Base-by-base conservation (phyloP, 108 stramenopile genomes). In the Phaeodactylum tricornutum region DNA sequence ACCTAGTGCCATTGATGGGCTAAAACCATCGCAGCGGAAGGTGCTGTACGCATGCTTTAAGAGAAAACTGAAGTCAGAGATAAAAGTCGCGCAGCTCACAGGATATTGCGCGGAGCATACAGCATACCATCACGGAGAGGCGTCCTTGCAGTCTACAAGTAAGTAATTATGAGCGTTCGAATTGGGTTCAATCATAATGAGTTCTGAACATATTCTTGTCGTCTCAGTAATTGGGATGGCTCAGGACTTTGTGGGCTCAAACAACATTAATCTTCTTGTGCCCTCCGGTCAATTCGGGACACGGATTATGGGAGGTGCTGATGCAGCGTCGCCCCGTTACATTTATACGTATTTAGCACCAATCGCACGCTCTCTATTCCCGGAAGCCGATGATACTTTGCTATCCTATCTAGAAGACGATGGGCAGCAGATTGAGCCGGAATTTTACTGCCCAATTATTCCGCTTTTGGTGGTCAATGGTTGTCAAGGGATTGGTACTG, bases 101-200 rank as follows among this genome's bases (percentile, higher is more conserved):
- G 95, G 95, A 36, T 93, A 84, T 50, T 70, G 75, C 44, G 87
- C 88, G 20, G 95, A 96, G 54, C 87, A 93, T 31, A 92, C 92
- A 16, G 87, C 91, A 3, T 96, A 96, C 55, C 95, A 96, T 67
- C 95, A 96, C 55, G 95, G 95, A 16, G 92, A 96, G 69, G 87
- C 73, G 9, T 90, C 92, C 4, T 63, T 99, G 23, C 87, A 94
- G 29, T 57, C 77, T 17, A 98, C 98, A 22, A 94, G 74, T 75
- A 59, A 63, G 74, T 64, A 26, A 25, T 4, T 14, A 28, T 20
- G 30, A 24, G 32, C 25, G n/a, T n/a, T n/a, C n/a, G n/a, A n/a
- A n/a, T n/a, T n/a, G n/a, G n/a, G n/a, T n/a, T n/a, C n/a, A n/a
- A n/a, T n/a, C n/a, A n/a, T n/a, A n/a, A n/a, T n/a, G n/a, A n/a